These are phyloP conservation scores for Henningerozyma blattae DNA, from an alignment of 805 yeast species.

Conservation along the genomic window DNA sequence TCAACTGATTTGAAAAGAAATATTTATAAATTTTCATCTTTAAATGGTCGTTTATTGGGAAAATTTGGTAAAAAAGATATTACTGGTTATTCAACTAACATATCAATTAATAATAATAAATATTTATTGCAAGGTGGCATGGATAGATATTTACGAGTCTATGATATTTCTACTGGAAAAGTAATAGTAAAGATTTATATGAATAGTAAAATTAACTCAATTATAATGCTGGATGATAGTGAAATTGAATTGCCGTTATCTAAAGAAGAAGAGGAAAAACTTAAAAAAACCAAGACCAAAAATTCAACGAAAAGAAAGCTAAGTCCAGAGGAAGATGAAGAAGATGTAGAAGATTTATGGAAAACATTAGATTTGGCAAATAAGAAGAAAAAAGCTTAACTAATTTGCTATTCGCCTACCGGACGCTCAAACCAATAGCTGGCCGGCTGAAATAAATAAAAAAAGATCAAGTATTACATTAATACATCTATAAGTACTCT, in stretches of 20 bases:
- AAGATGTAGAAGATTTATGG: constrained; percentile 28
- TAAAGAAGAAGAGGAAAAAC: constrained; percentile 8
- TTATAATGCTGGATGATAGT: constrained; percentile 23
- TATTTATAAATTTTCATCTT: constrained; percentile 44
- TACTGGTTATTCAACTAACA: constrained; percentile 34
- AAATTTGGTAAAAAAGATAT: constrained; percentile 73
- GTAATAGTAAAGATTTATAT: constrained; percentile 57
- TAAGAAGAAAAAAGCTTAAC: constrained; percentile 12
- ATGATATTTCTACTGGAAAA: constrained; percentile 46
- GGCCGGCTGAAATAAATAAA: too few species aligned
- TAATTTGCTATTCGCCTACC: too few species aligned
- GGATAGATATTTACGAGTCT: constrained; percentile 77
- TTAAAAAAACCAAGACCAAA: constrained; percentile 22
- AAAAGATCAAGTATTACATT: too few species aligned
- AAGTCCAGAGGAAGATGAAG: constrained; percentile 17
- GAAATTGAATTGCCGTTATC: constrained; percentile 26
- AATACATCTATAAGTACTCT: too few species aligned
- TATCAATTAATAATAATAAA: constrained; percentile 18
- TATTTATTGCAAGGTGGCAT: constrained; percentile 69
- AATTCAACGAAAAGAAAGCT: constrained; percentile 29
- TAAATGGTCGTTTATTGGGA: constrained; percentile 47
- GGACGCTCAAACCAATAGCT: too few species aligned
- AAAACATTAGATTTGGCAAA: constrained; percentile 10
- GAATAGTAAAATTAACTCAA: constrained; percentile 48
- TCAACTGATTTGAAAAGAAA: constrained; percentile 61